A percentile compares a stretch with the other conserved stretches of the same genome.
phyloP scores from a whole-genome alignment of 78 protist species.

The Abeoforma whisleri region DNA sequence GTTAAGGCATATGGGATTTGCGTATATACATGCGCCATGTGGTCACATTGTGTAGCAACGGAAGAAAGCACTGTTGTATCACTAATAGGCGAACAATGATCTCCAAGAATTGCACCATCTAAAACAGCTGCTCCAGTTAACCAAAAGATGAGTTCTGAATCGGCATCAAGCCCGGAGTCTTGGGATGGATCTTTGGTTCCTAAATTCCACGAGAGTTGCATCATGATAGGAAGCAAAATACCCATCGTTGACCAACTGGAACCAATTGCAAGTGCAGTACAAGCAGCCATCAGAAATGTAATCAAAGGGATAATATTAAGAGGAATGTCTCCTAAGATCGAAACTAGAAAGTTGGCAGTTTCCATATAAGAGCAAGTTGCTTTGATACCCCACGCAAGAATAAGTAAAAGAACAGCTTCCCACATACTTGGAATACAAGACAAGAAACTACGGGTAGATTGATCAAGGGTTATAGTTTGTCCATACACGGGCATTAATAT shows the following conservation, averaged over 20 bases:
- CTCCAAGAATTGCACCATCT: slow-evolving; percentile 38
- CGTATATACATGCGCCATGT: not conserved
- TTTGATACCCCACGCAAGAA: not conserved
- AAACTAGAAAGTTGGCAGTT: not conserved
- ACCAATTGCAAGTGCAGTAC: slow-evolving; percentile 17
- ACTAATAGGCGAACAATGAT: slow-evolving; percentile 48
- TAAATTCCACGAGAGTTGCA: slow-evolving; percentile 15
- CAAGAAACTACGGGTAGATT: not conserved
- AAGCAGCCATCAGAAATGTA: slow-evolving; percentile 12
- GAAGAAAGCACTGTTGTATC: slow-evolving; percentile 28
- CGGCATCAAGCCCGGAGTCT: not conserved
- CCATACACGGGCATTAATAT: not conserved
- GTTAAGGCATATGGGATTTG: slow-evolving; percentile 24
- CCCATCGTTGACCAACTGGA: slow-evolving; percentile 43
- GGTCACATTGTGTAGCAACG: not conserved
- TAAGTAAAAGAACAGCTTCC: not conserved
- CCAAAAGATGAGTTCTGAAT: not conserved
- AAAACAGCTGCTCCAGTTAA: slow-evolving; percentile 10
- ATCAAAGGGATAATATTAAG: slow-evolving; percentile 10
- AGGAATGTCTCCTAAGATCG: not conserved
- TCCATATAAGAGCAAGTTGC: not conserved
- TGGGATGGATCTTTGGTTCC: not conserved
- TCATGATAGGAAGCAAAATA: slow-evolving; percentile 36
- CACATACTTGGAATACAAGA: not conserved
- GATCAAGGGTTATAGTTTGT: not conserved